Percentiles rank a stretch among this genome's conserved stretches.
Evolutionary conservation across 108 stramenopile species (phyloP).

Genomic region (Fragilariopsis cylindrus): DNA sequence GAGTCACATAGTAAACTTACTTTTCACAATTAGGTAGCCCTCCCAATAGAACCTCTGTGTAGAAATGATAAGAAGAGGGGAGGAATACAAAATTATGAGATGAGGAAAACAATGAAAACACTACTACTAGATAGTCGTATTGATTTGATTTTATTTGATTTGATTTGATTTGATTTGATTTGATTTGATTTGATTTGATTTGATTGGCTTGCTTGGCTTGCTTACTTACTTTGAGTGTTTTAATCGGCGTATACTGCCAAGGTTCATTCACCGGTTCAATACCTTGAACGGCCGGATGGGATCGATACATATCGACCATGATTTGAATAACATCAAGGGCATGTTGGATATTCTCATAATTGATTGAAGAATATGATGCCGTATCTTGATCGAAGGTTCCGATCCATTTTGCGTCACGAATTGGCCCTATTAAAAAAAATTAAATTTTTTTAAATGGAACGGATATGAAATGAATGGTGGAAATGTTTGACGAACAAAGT

Average conservation of each 20-base stretch:
- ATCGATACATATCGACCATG: slow-evolving; percentile 74
- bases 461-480: background rate
- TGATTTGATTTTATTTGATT: background rate
- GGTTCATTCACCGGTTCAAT: slow-evolving; percentile 95
- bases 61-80: background rate
- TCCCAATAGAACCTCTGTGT: slow-evolving; percentile 91
- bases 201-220: background rate
- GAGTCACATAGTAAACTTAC: slow-evolving; percentile 3
- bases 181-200: background rate
- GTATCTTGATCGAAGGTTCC: slow-evolving; percentile 74
- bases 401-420: slow-evolving; percentile 88
- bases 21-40: slow-evolving; percentile 86
- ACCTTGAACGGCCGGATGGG: slow-evolving; percentile 86
- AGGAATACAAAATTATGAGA: background rate
- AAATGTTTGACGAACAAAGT: background rate
- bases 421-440: slow-evolving; percentile 71
- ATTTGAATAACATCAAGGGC: slow-evolving; percentile 69
- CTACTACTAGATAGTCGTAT: background rate
- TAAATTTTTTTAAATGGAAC: background rate
- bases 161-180: slow-evolving; percentile 24
- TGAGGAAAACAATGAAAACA: background rate
- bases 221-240: slow-evolving; percentile 37
- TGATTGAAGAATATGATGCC: slow-evolving; percentile 66
- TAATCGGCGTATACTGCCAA: slow-evolving; percentile 89
- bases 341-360: slow-evolving; percentile 79